These are phyloP conservation scores for Erysimum cheiri DNA, from an alignment of 441 rosid species.

Conservation along the genomic window DNA sequence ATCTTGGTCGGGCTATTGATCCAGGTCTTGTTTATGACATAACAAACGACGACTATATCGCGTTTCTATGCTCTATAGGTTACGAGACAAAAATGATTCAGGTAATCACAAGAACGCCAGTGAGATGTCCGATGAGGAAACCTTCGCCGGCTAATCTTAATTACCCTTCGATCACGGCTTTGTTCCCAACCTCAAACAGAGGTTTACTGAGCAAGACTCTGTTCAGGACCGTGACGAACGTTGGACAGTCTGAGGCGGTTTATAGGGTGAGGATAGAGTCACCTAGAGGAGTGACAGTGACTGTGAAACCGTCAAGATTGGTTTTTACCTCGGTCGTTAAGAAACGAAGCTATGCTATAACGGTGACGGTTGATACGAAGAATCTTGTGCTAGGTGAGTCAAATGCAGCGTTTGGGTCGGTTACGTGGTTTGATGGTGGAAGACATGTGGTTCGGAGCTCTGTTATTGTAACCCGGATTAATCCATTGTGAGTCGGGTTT, in stretches of 20 bases:
- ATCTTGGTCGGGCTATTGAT: slow-evolving; percentile 74
- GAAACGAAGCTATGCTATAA: slow-evolving; percentile 62
- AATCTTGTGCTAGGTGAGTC: slow-evolving; percentile 56
- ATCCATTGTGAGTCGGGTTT: slow-evolving; percentile 51
- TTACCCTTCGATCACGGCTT: slow-evolving; percentile 75
- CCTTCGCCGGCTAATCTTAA: slow-evolving; percentile 70
- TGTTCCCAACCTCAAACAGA: slow-evolving; percentile 52
- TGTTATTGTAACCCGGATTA: slow-evolving; percentile 59
- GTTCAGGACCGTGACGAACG: slow-evolving; percentile 67
- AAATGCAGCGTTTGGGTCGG: slow-evolving; percentile 70
- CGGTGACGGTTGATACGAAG: slow-evolving; percentile 56
- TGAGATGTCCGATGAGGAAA: slow-evolving; percentile 57
- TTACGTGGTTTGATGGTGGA: slow-evolving; percentile 75
- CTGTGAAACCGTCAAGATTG: slow-evolving; percentile 61
- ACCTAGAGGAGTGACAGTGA: slow-evolving; percentile 66
- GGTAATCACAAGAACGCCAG: slow-evolving; percentile 65
- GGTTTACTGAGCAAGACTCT: slow-evolving; percentile 56
- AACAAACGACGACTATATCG: slow-evolving; percentile 59
- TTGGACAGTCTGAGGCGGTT: slow-evolving; percentile 53
- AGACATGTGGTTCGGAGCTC: slow-evolving; percentile 76
- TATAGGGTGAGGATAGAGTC: slow-evolving; percentile 56
- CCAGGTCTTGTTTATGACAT: slow-evolving; percentile 83
- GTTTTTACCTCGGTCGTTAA: slow-evolving; percentile 53
- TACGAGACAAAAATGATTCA: slow-evolving; percentile 69
- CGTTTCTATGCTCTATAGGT: slow-evolving; percentile 67